Conservation (phyloP, 2,329 filamentous ascomycete species). For the Mycogone perniciosa region DNA sequence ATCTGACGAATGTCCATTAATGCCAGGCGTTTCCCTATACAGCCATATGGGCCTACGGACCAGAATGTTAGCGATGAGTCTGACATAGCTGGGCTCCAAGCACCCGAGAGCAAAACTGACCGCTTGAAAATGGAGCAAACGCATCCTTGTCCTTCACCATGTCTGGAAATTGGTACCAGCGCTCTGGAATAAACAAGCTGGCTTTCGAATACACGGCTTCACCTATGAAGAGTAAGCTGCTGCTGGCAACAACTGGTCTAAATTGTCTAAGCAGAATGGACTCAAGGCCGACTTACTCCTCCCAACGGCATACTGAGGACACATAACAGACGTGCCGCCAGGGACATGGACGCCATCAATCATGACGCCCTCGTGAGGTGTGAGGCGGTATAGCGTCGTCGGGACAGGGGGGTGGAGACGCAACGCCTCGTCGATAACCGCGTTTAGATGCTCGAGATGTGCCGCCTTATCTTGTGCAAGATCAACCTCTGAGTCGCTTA, state of each 20-base stretch:
- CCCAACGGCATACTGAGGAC: slow-evolving; percentile 16
- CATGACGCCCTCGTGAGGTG: slow-evolving; percentile 11
- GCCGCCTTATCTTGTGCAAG: not conserved
- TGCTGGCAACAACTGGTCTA: slow-evolving; percentile 26
- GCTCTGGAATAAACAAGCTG: slow-evolving; percentile 30
- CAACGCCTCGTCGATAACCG: slow-evolving; percentile 19
- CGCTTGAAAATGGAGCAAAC: slow-evolving; percentile 24
- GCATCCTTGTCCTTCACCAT: slow-evolving; percentile 25
- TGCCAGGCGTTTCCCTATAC: not conserved
- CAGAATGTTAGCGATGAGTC: not conserved
- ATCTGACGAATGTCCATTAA: not conserved
- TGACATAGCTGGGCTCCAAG: not conserved
- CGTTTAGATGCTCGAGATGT: slow-evolving; percentile 17
- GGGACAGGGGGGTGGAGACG: slow-evolving; percentile 18
- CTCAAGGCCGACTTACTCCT: no score
- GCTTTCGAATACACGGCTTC: slow-evolving; percentile 3
- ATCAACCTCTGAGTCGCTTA: not conserved
- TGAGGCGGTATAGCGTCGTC: slow-evolving; percentile 16
- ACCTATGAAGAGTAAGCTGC: slow-evolving; percentile 6
- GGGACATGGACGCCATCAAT: slow-evolving; percentile 16
- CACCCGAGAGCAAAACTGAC: not conserved
- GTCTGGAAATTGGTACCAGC: slow-evolving; percentile 27
- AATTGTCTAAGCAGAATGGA: no score
- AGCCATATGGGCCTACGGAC: not conserved
- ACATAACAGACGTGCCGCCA: slow-evolving; percentile 10